Evolutionary conservation across 306 rosid genomes (phyloP).

Genomic region (Ceratonia siliqua): DNA sequence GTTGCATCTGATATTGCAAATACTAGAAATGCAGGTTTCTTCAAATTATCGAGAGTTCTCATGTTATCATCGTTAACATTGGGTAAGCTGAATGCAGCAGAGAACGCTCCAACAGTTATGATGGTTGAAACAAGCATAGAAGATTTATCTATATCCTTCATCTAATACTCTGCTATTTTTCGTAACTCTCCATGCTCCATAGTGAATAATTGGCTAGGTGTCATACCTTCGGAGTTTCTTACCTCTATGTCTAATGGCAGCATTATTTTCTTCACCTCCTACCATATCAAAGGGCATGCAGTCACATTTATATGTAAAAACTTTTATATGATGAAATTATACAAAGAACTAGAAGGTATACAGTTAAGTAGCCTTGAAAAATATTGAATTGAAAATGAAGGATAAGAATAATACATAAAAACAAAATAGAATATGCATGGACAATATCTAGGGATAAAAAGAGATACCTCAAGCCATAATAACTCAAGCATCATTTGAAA

Average conservation of each 20-base stretch:
- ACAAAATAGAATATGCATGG: too few relatives aligned
- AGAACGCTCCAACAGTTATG: constrained; percentile 36
- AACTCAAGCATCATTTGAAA: too few relatives aligned
- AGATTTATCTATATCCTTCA: constrained; percentile 39
- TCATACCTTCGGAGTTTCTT: constrained; percentile 14
- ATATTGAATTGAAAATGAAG: too few relatives aligned
- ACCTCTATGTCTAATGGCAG: neutral
- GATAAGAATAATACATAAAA: too few relatives aligned
- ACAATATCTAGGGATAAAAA: too few relatives aligned
- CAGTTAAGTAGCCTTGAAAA: too few relatives aligned
- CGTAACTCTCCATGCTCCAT: constrained; percentile 17
- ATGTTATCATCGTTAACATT: constrained; percentile 10
- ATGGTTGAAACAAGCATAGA: constrained; percentile 41
- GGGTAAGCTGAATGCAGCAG: constrained; percentile 40
- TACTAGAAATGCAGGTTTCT: neutral
- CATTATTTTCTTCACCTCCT: constrained; percentile 53
- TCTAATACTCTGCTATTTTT: constrained; percentile 43
- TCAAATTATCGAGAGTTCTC: constrained; percentile 10
- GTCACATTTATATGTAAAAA: neutral
- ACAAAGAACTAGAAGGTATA: too few relatives aligned
- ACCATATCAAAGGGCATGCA: neutral
- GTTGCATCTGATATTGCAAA: constrained; percentile 44
- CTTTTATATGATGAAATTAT: neutral
- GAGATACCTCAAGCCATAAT: constrained; percentile 39
- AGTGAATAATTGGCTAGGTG: constrained; percentile 40